Evolutionary conservation across 2,329 filamentous ascomycete species (phyloP).

Genomic region (Ascochyta koolunga): DNA sequence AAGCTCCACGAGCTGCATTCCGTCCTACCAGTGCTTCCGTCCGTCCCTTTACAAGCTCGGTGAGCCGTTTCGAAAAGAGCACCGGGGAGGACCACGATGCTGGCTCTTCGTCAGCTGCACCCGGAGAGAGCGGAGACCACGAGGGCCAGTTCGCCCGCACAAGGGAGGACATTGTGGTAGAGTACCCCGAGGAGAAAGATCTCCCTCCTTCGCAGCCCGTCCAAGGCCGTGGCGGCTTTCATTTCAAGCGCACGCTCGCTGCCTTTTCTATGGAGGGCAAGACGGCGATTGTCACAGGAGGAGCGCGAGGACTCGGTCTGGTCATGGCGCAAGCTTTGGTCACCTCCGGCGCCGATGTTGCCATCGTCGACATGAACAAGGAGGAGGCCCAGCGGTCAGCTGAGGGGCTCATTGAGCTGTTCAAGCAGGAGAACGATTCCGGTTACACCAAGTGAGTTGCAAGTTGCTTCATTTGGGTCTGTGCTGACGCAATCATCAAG

Average conservation of each 20-base stretch:
- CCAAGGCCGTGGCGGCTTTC: slow-evolving; percentile 76
- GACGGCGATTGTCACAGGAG: slow-evolving; percentile 86
- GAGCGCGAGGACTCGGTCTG: slow-evolving; percentile 84
- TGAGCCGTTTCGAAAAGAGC: slow-evolving; percentile 36
- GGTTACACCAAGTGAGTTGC: slow-evolving; percentile 55
- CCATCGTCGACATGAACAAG: slow-evolving; percentile 92
- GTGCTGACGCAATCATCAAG: slow-evolving; percentile 46
- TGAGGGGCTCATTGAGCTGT: slow-evolving; percentile 72
- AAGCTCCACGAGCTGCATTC: slow-evolving; percentile 36
- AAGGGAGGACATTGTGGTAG: slow-evolving; percentile 76
- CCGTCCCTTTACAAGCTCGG: slow-evolving; percentile 38
- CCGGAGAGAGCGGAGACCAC: slow-evolving; percentile 53
- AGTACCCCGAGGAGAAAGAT: slow-evolving; percentile 77
- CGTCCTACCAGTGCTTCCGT: slow-evolving; percentile 26
- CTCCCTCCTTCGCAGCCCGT: slow-evolving; percentile 74
- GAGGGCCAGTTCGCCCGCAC: slow-evolving; percentile 79
- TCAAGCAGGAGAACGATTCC: slow-evolving; percentile 76
- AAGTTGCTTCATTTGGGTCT: too few relatives aligned
- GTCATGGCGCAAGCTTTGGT: slow-evolving; percentile 94
- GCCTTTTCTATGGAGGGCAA: slow-evolving; percentile 85
- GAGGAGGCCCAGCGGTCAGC: slow-evolving; percentile 84
- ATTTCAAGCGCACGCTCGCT: slow-evolving; percentile 83
- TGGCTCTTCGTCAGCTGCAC: slow-evolving; percentile 45
- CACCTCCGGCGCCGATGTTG: slow-evolving; percentile 84
- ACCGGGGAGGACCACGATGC: slow-evolving; percentile 38